phyloP scores from a whole-genome alignment of 176 grass and related monocot genomes.

The Carex scoparia region DNA sequence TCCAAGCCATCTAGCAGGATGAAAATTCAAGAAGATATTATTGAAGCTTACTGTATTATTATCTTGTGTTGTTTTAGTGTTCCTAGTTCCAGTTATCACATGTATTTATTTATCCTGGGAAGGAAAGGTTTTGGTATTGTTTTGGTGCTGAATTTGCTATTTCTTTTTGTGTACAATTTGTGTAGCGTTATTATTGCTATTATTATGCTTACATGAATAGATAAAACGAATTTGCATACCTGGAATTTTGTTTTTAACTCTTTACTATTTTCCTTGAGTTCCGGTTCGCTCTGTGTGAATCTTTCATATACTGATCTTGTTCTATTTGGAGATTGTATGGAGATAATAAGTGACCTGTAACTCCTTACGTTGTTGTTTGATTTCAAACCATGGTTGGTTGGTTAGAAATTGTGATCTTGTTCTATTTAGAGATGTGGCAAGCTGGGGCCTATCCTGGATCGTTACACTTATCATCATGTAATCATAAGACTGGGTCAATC shows the following conservation, averaged over 20 bases:
- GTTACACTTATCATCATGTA: too few species aligned
- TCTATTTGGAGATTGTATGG: too few species aligned
- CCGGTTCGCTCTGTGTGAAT: background rate
- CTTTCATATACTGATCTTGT: too few species aligned
- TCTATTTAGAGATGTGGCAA: too few species aligned
- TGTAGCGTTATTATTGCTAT: constrained; percentile 1
- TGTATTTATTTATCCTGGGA: constrained; percentile 16
- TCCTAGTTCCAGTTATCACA: background rate
- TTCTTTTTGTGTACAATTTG: constrained; percentile 18
- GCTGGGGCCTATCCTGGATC: too few species aligned
- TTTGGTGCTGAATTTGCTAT: constrained; percentile 16
- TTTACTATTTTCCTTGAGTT: background rate
- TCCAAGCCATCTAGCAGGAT: constrained; percentile 65
- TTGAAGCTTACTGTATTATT: background rate
- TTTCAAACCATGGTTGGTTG: too few species aligned
- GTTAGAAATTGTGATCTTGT: too few species aligned
- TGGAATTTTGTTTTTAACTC: background rate
- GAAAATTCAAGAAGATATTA: constrained; percentile 15
- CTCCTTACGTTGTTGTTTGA: too few species aligned
- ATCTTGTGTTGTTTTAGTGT: background rate
- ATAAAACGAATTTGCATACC: constrained; percentile 10
- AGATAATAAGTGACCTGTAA: too few species aligned
- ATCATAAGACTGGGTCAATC: too few species aligned
- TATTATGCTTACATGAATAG: constrained; percentile 6
- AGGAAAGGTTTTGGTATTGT: background rate